These are phyloP conservation scores for Rhynchosporium agropyri DNA, from an alignment of 2,329 filamentous ascomycete species.

Conservation along the genomic window DNA sequence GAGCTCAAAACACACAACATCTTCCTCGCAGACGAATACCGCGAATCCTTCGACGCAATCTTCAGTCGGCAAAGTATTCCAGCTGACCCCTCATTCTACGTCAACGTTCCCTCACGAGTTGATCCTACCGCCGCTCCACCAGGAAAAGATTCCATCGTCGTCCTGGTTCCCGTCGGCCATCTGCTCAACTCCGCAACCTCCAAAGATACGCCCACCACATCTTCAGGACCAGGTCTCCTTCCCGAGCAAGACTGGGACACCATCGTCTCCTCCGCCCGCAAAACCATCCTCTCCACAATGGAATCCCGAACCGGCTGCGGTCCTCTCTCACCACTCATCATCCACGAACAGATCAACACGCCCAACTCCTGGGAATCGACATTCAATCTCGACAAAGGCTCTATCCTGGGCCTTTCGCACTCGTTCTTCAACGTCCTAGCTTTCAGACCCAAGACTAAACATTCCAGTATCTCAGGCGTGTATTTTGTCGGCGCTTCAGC, in stretches of 20 bases:
- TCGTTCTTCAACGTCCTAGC: constrained; percentile 73
- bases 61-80: constrained; percentile 72
- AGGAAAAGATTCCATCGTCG: constrained; percentile 66
- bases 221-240: constrained; percentile 37
- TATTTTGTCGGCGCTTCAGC: constrained; percentile 78
- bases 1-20: constrained; percentile 74
- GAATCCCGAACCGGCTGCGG: constrained; percentile 59
- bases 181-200: constrained; percentile 52
- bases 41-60: constrained; percentile 73
- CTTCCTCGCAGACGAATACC: constrained; percentile 74
- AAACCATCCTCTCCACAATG: constrained; percentile 63
- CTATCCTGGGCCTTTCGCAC: constrained; percentile 72
- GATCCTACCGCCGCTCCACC: constrained; percentile 68
- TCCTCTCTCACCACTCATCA: constrained; percentile 44
- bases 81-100: constrained; percentile 71
- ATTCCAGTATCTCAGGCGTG: constrained; percentile 48
- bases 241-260: constrained; percentile 60
- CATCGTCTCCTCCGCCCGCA: constrained; percentile 61
- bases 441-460: constrained; percentile 62
- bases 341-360: constrained; percentile 66
- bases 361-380: constrained; percentile 64
- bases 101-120: constrained; percentile 73
- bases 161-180: constrained; percentile 73
- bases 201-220: background rate
- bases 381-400: constrained; percentile 76